A percentile compares a stretch with the other conserved stretches of the same genome.
Evolutionary conservation across 2,329 filamentous ascomycete genomes (phyloP).

Genomic region (Triangularia verruculosa): DNA sequence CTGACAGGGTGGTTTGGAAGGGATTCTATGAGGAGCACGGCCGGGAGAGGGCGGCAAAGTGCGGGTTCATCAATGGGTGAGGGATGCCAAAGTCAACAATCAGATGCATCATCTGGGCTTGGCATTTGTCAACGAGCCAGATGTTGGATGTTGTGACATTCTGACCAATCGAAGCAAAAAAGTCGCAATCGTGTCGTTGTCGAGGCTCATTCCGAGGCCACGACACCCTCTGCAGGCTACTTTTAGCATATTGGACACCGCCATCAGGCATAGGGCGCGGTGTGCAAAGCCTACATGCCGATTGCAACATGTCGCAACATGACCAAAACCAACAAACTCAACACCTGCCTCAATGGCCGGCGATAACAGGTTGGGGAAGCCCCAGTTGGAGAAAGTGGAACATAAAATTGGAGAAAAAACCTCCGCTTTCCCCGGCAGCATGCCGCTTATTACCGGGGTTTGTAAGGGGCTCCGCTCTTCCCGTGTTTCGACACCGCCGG

Average conservation of each 20-base stretch:
- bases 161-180: neutral
- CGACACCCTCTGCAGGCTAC: neutral
- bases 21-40: conserved; percentile 2
- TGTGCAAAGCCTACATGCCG: neutral
- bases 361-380: neutral
- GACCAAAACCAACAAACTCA: neutral
- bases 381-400: neutral
- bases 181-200: neutral
- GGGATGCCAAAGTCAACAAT: neutral
- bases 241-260: neutral
- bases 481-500: neutral
- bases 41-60: neutral
- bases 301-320: neutral
- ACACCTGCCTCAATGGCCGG: neutral
- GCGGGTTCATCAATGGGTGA: neutral
- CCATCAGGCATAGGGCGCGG: neutral
- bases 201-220: neutral
- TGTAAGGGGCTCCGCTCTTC: neutral
- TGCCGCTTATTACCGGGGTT: no score
- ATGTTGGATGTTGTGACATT: neutral
- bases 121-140: neutral
- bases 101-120: neutral
- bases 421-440: no score
- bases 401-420: neutral
- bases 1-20: conserved; percentile 1